Base-by-base conservation (phyloP, 2,329 filamentous ascomycete species). In the Sclerotinia glacialis region DNA sequence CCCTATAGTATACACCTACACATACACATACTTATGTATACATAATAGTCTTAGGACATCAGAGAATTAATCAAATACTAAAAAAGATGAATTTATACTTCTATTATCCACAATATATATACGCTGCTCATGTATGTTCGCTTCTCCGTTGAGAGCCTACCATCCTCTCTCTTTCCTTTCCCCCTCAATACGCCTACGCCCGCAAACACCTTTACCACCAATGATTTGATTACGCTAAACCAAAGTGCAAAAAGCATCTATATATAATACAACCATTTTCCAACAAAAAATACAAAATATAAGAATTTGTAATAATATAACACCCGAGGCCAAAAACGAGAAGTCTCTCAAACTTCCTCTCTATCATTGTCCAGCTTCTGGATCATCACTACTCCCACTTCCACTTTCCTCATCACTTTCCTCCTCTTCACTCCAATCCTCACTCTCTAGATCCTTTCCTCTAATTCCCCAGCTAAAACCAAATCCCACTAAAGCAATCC, bases 401-500 rank as follows among this genome's bases (percentile, higher is more conserved):
- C 21, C 52, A 12, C 68, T 72, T 47, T 71, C 70, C 5, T 73
- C 71, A 28, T 74, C 73, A 12, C 71, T 71, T 44, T 72, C 69
- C 6, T 69, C 70, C 23, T 70, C 68, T 18, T 58, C 63, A 56
- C 66, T 68, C 50, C 68, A 70, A 47, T 73, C 73, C 5, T 81
- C 85, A 68, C 86, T 88, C 74, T 89, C 86, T 0, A 89, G 78
- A 0, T 81, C 82, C 2, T 79, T 78, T 2, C 90, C 89, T 16
- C 86, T 83, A 69, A 98, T 94, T 0, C 90, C 89, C 67, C 94
- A 88, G 67, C 91, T 93, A 37, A 92, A 81, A 1, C 92, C 69
- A 80, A 94, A 97, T 0, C 94, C 95, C 0, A 93, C 68, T 42
- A 96, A 87, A 0, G 92, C 86, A 2, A 98, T 83, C 0, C 90